Base-by-base conservation (phyloP, 2,329 filamentous ascomycete species). In the Metarhizium anisopliae region DNA sequence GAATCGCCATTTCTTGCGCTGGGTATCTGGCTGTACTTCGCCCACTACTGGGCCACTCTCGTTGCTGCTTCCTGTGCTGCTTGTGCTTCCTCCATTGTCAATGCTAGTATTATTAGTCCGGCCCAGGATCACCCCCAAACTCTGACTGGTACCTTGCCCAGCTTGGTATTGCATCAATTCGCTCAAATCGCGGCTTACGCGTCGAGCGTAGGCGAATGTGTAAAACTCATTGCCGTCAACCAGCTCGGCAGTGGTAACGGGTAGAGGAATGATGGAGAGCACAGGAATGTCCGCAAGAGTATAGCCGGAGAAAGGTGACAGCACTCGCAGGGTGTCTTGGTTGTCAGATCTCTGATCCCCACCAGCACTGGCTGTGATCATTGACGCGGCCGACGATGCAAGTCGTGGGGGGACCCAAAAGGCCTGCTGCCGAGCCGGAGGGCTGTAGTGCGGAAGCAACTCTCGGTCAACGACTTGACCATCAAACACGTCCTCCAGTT, bases 181-280 rank as follows among this genome's bases (percentile, higher is more conserved):
- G 42, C 60, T 61, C 13, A 64, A 64, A 42, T 70, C 67, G 40
- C 63, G 65, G 51, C 66, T 63, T 2, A 63, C 62, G 14, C 65
- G 63, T 2, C 62, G 62, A 1, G 67, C 64, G 42, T 65, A 65
- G 29, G 60, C 61, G 25, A 65, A 64, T 1, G 66, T 62, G 56
- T 72, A 72, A 36, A 66, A 69, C 35, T 67, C 62, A 10, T 61
- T 62, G 20, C 69, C 68, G 47, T 70, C 66, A 4, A 63, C 61
- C 8, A 72, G 58, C 57, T 72, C 69, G 51, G 49, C 57, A 1
- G 66, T 59, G 20, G 62, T 56, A 2, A 72, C 60, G 8, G 69
- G 69, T 0, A 72, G 59, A 0, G 67, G 59, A 8, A 72, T 61
- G n/a, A 67, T 59, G 47, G 69, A 68, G 1, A 71, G 56, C 20